Conservation (phyloP, 2,329 filamentous ascomycete species). For the Mycocentrospora acerina region DNA sequence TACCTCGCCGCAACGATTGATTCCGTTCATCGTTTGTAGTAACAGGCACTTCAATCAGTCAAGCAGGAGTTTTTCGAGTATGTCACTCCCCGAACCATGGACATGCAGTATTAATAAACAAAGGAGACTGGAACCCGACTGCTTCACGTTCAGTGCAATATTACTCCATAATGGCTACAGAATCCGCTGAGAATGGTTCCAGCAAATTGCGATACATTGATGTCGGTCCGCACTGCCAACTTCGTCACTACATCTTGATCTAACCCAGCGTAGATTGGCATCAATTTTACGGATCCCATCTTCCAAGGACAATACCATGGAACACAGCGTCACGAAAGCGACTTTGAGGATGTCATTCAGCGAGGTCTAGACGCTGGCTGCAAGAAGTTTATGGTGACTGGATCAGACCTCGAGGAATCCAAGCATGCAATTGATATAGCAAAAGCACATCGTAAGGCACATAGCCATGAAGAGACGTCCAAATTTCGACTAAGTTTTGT, state of each 20-base stretch:
- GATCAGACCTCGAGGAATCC: constrained; percentile 80
- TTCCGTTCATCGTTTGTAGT: too few relatives aligned
- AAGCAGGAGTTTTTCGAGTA: background rate
- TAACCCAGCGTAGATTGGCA: constrained; percentile 66
- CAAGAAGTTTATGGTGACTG: constrained; percentile 87
- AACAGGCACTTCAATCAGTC: background rate
- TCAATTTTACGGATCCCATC: constrained; percentile 92
- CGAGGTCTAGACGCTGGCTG: constrained; percentile 79
- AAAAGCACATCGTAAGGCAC: constrained; percentile 66
- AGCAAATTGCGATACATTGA: constrained; percentile 43
- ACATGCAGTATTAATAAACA: background rate
- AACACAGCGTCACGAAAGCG: constrained; percentile 71
- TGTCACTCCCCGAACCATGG: background rate
- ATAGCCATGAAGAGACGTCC: background rate
- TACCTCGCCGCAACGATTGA: too few relatives aligned
- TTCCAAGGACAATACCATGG: constrained; percentile 84
- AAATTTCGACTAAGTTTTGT: background rate
- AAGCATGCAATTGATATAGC: constrained; percentile 73
- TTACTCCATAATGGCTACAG: constrained; percentile 9
- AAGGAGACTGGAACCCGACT: too few relatives aligned
- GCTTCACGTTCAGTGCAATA: too few relatives aligned
- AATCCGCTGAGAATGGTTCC: background rate
- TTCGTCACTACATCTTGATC: constrained; percentile 3
- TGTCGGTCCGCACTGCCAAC: constrained; percentile 40
- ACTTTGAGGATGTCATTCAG: constrained; percentile 74